A percentile compares a stretch with the other conserved stretches of the same genome.
phyloP scores from a whole-genome alignment of 139 green algal species.

The Ettlia oleoabundans region DNA sequence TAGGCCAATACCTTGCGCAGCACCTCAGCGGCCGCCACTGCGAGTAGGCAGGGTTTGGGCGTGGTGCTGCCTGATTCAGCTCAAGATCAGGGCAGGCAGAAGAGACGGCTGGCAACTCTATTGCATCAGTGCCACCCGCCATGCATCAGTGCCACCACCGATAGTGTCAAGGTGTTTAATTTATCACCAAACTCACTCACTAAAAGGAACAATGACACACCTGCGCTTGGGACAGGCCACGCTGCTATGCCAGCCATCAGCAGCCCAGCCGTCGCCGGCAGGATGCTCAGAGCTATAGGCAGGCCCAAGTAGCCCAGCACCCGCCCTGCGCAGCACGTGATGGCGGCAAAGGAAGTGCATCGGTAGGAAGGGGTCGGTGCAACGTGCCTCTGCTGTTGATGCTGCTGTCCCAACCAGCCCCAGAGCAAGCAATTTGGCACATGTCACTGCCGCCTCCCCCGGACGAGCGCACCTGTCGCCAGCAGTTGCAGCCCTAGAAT shows the following conservation, averaged over 20 bases:
- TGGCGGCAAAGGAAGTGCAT: neutral
- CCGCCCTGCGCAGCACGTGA: conserved; percentile 44
- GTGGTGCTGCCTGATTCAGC: no score
- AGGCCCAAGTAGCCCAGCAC: conserved; percentile 45
- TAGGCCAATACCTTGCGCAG: conserved; percentile 75
- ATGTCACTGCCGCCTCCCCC: neutral
- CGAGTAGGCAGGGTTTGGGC: neutral
- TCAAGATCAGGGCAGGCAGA: no score
- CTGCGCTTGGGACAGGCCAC: conserved; percentile 5
- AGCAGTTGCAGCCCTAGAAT: conserved; percentile 64
- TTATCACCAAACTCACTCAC: no score
- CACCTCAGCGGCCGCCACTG: conserved; percentile 61
- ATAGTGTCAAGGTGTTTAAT: no score
- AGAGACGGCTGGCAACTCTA: no score
- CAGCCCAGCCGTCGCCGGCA: conserved; percentile 18
- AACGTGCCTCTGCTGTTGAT: no score
- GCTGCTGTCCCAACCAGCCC: no score
- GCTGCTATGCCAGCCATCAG: conserved; percentile 46
- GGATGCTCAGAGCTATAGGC: conserved; percentile 26
- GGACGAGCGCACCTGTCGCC: conserved; percentile 36
- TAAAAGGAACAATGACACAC: no score
- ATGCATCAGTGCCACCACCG: no score
- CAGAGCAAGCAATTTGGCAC: no score
- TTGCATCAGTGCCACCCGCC: no score
- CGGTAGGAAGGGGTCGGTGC: no score